These are phyloP conservation scores for Perkinsus chesapeaki DNA, from an alignment of 169 alveolate genomes.

Conservation along the genomic window DNA sequence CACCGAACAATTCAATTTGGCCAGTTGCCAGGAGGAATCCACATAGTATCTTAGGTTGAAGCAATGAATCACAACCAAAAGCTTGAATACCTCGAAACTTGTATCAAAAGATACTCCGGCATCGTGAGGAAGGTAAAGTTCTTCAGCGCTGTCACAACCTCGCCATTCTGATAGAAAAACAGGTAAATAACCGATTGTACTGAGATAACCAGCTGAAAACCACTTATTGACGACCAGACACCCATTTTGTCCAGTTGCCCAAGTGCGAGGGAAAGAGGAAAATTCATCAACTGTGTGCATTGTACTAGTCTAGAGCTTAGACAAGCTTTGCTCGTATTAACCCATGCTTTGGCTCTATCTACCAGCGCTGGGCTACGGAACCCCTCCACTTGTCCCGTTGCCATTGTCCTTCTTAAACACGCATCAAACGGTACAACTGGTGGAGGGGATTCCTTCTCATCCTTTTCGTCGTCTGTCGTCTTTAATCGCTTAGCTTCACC, in stretches of 20 bases:
- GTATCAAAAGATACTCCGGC: constrained; percentile 10
- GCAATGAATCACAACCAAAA: not conserved
- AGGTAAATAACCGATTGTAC: not conserved
- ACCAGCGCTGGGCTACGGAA: not conserved
- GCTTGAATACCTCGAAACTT: not conserved
- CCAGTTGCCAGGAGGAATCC: constrained; percentile 8
- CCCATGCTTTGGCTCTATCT: no score
- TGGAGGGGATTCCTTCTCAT: not conserved
- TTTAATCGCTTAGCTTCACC: not conserved
- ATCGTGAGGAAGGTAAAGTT: not conserved
- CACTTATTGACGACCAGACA: no score
- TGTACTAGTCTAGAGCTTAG: no score
- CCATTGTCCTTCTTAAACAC: not conserved
- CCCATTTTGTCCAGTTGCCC: no score
- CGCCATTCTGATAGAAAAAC: not conserved
- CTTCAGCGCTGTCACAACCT: not conserved
- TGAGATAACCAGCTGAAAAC: no score
- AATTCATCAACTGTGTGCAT: no score
- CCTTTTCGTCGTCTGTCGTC: not conserved
- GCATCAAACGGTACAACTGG: not conserved
- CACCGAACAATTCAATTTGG: not conserved
- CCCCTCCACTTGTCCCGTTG: not conserved
- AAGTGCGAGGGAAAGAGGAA: no score
- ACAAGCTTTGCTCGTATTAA: no score
- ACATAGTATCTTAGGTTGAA: not conserved